These are phyloP conservation scores for Apiosordaria backusii DNA, from an alignment of 495 filamentous ascomycete genomes.

Conservation along the genomic window DNA sequence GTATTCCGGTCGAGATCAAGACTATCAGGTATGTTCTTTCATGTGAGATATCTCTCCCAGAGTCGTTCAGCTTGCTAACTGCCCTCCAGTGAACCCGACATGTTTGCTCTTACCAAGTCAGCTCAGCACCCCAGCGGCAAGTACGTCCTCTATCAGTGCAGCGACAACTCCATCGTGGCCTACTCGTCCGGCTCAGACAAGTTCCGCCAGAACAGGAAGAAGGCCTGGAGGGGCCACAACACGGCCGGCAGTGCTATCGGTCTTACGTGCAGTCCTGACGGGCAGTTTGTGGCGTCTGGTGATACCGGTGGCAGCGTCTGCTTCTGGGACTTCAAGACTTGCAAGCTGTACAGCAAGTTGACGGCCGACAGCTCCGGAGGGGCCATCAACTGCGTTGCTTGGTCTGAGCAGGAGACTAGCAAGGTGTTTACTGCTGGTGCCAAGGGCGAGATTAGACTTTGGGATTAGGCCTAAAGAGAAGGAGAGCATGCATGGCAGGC, in stretches of 20 bases:
- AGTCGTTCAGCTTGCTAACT: no score
- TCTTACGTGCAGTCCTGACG: constrained; percentile 82
- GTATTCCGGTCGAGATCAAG: constrained; percentile 74
- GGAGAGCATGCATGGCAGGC: neutral
- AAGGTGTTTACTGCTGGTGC: constrained; percentile 89
- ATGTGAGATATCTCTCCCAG: neutral
- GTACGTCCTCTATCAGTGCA: constrained; percentile 86
- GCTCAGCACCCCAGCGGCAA: constrained; percentile 83
- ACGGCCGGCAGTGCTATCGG: constrained; percentile 92
- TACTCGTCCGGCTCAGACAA: constrained; percentile 81
- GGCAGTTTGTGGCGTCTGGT: constrained; percentile 78
- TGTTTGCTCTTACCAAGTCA: constrained; percentile 86
- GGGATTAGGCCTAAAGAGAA: constrained; percentile 81
- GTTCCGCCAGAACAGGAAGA: constrained; percentile 96
- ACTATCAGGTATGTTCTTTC: constrained; percentile 30
- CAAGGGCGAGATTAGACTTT: constrained; percentile 87
- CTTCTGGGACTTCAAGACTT: constrained; percentile 99
- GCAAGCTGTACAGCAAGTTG: constrained; percentile 97
- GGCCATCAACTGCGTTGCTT: constrained; percentile 76
- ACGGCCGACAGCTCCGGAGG: constrained; percentile 63
- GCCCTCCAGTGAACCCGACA: constrained; percentile 90
- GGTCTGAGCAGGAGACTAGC: constrained; percentile 93
- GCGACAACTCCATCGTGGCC: constrained; percentile 94
- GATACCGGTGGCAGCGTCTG: constrained; percentile 85
- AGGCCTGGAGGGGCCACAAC: constrained; percentile 92